A percentile compares a stretch with the other conserved stretches of the same genome.
Evolutionary conservation across 371 early-diverging fungal species (phyloP).

Genomic region (Smittium culicis): DNA sequence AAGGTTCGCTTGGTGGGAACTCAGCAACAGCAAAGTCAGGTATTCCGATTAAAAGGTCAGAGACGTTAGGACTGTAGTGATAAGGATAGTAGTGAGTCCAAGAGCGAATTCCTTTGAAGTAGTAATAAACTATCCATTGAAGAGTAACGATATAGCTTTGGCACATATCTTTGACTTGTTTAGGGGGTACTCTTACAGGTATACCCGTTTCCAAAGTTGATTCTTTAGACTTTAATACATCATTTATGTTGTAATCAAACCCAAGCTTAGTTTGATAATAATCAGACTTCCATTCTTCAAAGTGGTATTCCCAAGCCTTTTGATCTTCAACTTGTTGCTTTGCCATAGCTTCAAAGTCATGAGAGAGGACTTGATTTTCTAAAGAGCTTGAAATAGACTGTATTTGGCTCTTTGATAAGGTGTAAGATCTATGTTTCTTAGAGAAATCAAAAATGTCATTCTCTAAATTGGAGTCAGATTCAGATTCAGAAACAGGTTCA

Average conservation of each 20-base stretch:
- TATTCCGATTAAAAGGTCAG: constrained; percentile 41
- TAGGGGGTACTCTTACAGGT: constrained; percentile 21
- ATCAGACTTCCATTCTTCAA: constrained; percentile 30
- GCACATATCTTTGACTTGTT: constrained; percentile 46
- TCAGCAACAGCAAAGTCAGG: constrained; percentile 36
- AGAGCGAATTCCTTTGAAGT: constrained; percentile 84
- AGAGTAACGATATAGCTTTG: constrained; percentile 78
- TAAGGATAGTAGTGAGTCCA: constrained; percentile 99
- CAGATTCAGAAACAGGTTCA: not conserved
- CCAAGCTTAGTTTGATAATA: constrained; percentile 32
- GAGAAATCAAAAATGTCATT: not conserved
- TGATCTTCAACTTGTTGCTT: not conserved
- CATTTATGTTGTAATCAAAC: constrained; percentile 18
- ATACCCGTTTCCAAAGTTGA: constrained; percentile 8
- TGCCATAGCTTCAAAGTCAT: not conserved
- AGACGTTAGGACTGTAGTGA: constrained; percentile 96
- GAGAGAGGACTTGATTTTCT: not conserved
- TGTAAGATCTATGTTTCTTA: not conserved
- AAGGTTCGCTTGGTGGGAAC: constrained; percentile 72
- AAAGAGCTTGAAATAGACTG: not conserved
- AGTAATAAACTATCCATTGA: constrained; percentile 96
- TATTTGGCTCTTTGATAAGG: not conserved
- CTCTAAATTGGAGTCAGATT: not conserved
- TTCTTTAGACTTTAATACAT: constrained; percentile 10
- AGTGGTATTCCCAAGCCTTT: constrained; percentile 20